Evolutionary conservation across 2,329 filamentous ascomycete species (phyloP).

Genomic region (Lachnellula occidentalis): DNA sequence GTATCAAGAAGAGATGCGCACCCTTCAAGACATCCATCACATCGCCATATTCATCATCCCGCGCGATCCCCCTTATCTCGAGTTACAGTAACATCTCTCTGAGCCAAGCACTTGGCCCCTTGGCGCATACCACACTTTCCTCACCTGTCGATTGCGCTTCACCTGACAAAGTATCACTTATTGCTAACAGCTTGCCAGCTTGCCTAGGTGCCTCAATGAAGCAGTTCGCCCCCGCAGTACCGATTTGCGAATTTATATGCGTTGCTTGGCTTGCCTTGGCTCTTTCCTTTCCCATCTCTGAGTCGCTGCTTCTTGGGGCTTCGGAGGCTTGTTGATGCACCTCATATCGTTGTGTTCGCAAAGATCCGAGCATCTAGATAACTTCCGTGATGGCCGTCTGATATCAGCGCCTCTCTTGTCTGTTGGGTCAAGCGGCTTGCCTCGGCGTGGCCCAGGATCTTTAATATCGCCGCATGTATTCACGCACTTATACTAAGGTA

Average conservation of each 20-base stretch:
- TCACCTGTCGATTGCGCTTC: background rate
- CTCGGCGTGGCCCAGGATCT: background rate
- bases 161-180: too few species aligned
- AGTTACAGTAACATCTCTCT: background rate
- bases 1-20: too few species aligned
- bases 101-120: background rate
- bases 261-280: background rate
- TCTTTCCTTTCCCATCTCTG: background rate
- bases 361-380: background rate
- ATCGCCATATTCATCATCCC: background rate
- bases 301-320: background rate
- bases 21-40: too few species aligned
- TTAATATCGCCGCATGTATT: too few species aligned
- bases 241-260: too few species aligned
- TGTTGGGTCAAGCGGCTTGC: background rate
- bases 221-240: too few species aligned
- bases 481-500: too few species aligned
- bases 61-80: background rate
- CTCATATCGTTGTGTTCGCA: background rate
- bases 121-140: background rate
- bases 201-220: too few species aligned
- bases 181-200: too few species aligned
- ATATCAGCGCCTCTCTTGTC: background rate
- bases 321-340: background rate
- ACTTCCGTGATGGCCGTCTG: background rate